These are phyloP conservation scores for Ogataea glucozyma DNA, from an alignment of 805 yeast genomes.

Conservation along the genomic window DNA sequence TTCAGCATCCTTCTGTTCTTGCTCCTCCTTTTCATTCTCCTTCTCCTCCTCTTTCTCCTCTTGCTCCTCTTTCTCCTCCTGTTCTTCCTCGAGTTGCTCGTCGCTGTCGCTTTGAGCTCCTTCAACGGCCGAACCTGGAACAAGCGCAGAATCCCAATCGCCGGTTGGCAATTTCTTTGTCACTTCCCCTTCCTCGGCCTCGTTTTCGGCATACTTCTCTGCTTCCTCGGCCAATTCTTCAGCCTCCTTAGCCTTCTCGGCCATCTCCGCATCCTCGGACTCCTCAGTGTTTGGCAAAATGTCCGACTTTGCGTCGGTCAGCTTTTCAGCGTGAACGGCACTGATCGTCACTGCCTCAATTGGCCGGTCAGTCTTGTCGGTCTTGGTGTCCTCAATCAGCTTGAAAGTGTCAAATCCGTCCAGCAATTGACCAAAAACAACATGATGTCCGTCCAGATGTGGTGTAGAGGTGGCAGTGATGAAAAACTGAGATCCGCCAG, in stretches of 20 bases:
- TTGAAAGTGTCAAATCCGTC: slow-evolving; percentile 67
- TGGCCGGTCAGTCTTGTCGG: slow-evolving; percentile 45
- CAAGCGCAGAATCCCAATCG: no score
- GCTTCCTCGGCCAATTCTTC: background rate
- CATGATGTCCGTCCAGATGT: slow-evolving; percentile 63
- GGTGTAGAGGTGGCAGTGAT: slow-evolving; percentile 55
- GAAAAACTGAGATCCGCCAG: slow-evolving; percentile 71
- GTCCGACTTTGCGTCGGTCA: background rate
- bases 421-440: slow-evolving; percentile 76
- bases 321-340: slow-evolving; percentile 14
- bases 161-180: background rate
- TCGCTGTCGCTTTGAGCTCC: background rate
- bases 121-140: no score
- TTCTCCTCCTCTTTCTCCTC: background rate
- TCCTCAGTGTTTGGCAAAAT: no score
- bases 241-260: background rate
- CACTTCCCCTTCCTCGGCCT: background rate
- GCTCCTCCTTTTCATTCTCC: background rate
- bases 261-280: no score
- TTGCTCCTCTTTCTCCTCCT: background rate
- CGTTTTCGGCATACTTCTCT: background rate
- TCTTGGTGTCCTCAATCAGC: slow-evolving; percentile 57
- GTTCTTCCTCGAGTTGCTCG: slow-evolving; percentile 4
- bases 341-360: slow-evolving; percentile 43
- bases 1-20: slow-evolving; percentile 2